Base-by-base conservation (phyloP, 2,329 filamentous ascomycete genomes). In the Kalmusia sp. region DNA sequence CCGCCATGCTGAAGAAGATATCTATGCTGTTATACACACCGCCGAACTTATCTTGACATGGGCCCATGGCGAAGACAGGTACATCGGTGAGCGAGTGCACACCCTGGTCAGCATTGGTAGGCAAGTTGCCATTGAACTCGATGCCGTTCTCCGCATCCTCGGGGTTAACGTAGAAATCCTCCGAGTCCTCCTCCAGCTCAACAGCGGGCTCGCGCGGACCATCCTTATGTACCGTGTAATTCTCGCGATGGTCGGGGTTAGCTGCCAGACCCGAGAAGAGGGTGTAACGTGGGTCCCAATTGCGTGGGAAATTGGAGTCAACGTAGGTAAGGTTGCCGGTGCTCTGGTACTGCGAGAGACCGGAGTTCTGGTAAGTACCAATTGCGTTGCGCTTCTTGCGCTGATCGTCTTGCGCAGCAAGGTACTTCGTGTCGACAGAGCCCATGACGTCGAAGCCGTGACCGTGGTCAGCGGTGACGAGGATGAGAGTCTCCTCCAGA, bases 371-470 rank as follows among this genome's bases (percentile, higher is more conserved):
- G 79, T 96, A 95, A 25, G 82, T 81, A 52, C 91, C 91, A 45
- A 95, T 79, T 33, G 91, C 91, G 44, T 83, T 80, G 63, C 91
- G 89, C 82, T 92, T 93, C 64, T 84, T 77, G 63, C 91, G 88
- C 70, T 90, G 85, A 15, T 82, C 80, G 6, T 80, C 75, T 64
- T 92, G 84, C 3, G 83, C 82, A 14, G 83, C 78, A 40, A 93
- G 80, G 75, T 93, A 95, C 70, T 89, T 80, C 15, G 91, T 95
- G 69, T 96, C 91, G 41, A 91, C 90, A 58, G 82, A 87, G 58
- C 91, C 91, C 71, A 88, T 93, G 62, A 96, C 91, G 63, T 93
- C 91, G 71, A 96, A 96, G 50, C 91, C 91, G 77, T 96, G 91
- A 35, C 91, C 91, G 79, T 95, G 91, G 69, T 96, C 91, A n/a